Evolutionary conservation across 352 stramenopile species (phyloP).

Genomic region (Blastocystis sp.): DNA sequence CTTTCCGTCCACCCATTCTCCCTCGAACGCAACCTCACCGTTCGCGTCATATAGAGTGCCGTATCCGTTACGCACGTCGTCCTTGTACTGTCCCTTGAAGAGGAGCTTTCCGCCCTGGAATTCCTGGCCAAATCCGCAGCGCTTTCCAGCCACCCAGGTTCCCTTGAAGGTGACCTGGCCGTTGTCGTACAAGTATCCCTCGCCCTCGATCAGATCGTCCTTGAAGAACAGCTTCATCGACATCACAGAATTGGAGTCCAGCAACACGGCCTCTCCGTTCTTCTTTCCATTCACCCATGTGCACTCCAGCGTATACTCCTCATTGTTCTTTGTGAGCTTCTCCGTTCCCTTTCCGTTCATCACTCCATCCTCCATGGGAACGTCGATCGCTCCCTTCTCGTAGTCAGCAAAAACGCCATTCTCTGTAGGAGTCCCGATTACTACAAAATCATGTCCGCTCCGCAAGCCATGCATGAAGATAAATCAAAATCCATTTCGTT

Average conservation of each 20-base stretch:
- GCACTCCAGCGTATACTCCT: conserved; percentile 60
- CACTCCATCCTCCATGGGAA: background rate
- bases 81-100: conserved; percentile 29
- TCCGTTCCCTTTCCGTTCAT: conserved; percentile 52
- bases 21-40: conserved; percentile 18
- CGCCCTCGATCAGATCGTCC: conserved; percentile 53
- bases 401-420: conserved; percentile 20
- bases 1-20: conserved; percentile 32
- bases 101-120: conserved; percentile 28
- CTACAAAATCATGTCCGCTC: background rate
- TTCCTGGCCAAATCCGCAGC: conserved; percentile 27
- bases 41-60: conserved; percentile 25
- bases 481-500: conserved; percentile 48
- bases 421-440: background rate
- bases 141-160: conserved; percentile 27
- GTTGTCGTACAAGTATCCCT: conserved; percentile 50
- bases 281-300: conserved; percentile 68
- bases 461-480: background rate
- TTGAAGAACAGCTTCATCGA: conserved; percentile 49
- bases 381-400: background rate
- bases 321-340: conserved; percentile 21
- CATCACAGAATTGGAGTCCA: conserved; percentile 28
- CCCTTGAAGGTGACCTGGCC: conserved; percentile 50
- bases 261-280: conserved; percentile 45
- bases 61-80: conserved; percentile 57